Evolutionary conservation across 495 filamentous ascomycete genomes (phyloP), one percentile per base, ranked within the genome.

Genomic region (Cercophora samala): DNA sequence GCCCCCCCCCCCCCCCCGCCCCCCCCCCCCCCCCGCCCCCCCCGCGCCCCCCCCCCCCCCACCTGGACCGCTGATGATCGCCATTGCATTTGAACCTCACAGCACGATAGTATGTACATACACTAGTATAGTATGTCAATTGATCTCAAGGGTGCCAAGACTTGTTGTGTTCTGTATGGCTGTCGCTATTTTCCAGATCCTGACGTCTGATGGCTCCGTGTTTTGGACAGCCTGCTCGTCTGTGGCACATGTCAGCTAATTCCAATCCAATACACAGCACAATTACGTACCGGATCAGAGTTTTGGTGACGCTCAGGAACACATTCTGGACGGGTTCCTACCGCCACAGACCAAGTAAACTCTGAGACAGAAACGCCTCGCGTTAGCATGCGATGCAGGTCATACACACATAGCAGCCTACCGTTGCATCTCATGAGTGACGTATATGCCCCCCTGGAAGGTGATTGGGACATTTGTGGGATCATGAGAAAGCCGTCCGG

Each of bases 401-500:
- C 37, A 46, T 22, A 21, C 0, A 13, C 6, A 4, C 51, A 21
- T 24, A 26, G 23, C n/a, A 2, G 32, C 65, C 53, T 25, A 73
- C 72, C 69, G 22, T 71, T 73, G 58, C 60, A 66, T 32, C 63
- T 56, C 59, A 73, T 19, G 11, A 73, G 61, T 42, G 64, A 61
- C 3, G 60, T 69, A 58, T 69, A 73, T n/a, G 67, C 46, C 6
- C 72, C 69, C 15, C 9, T 58, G 18, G 64, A 24, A 4, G 61
- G 19, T 0, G 37, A 4, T 9, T 51, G 42, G 13, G 56, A 18
- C 19, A 24, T 25, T n/a, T 63, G 19, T 32, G 66, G 29, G 5
- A 73, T 62, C 56, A 68, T 62, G 2, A n/a, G 26, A 8, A 70
- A 22, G 18, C 58, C 15, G 51, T 25, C 8, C 17, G 58, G 1